These are phyloP conservation scores for Aureobasidium sp. DNA, from an alignment of 2,329 filamentous ascomycete species.

Conservation along the genomic window DNA sequence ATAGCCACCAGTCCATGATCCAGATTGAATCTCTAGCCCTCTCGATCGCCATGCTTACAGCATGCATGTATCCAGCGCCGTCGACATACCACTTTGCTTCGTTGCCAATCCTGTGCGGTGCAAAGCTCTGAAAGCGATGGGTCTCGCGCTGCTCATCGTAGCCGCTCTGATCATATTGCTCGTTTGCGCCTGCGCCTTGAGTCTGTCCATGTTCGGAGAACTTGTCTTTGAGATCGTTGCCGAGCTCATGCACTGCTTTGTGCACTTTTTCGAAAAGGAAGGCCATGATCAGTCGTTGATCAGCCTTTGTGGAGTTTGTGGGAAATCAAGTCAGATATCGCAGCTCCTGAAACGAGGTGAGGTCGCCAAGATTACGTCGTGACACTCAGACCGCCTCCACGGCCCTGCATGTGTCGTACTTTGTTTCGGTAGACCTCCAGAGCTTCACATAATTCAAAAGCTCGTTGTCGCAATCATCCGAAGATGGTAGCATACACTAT, in stretches of 20 bases:
- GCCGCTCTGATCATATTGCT: conserved; percentile 36
- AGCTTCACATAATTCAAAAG: too few species aligned
- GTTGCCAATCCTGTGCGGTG: conserved; percentile 61
- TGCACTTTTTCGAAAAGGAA: conserved; percentile 49
- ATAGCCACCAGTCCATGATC: conserved; percentile 88
- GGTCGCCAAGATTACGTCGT: conserved; percentile 5
- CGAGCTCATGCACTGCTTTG: conserved; percentile 41
- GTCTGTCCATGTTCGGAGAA: conserved; percentile 28
- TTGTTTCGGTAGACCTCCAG: not conserved
- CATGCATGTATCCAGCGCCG: conserved; percentile 76
- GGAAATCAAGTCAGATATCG: not conserved
- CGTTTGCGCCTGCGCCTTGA: conserved; percentile 25
- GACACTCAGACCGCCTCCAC: not conserved
- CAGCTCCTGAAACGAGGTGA: not conserved
- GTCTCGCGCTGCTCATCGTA: conserved; percentile 34
- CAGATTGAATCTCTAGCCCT: conserved; percentile 69
- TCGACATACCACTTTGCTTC: conserved; percentile 86
- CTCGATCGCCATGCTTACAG: conserved; percentile 71
- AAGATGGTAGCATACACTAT: not conserved
- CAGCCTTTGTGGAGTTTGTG: not conserved
- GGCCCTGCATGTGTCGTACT: not conserved
- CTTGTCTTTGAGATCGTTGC: conserved; percentile 42
- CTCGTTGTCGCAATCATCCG: too few species aligned
- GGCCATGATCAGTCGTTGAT: conserved; percentile 22
- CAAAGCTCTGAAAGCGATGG: conserved; percentile 56